Evolutionary conservation across 352 stramenopile species (phyloP).

Genomic region (Pythium sp.): DNA sequence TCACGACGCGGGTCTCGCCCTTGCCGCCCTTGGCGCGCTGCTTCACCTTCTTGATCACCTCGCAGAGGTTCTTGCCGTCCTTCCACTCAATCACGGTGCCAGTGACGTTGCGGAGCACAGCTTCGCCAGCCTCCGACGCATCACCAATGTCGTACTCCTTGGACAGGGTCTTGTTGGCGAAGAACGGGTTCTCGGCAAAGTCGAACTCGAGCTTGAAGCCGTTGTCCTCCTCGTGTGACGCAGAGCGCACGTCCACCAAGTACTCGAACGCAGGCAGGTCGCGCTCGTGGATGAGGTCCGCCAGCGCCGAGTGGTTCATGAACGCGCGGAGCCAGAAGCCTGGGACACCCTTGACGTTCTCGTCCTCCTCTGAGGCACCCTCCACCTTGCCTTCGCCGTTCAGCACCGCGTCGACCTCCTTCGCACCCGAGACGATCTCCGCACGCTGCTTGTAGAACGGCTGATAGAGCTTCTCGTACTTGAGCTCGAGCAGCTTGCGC

Average conservation of each 20-base stretch:
- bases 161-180: constrained; percentile 68
- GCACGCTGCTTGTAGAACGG: constrained; percentile 75
- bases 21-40: constrained; percentile 80
- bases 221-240: constrained; percentile 78
- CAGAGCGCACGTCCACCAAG: constrained; percentile 69
- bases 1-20: constrained; percentile 72
- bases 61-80: constrained; percentile 77
- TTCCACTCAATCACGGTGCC: constrained; percentile 82
- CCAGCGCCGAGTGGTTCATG: constrained; percentile 82
- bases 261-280: constrained; percentile 80
- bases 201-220: constrained; percentile 86
- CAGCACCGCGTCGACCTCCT: constrained; percentile 63
- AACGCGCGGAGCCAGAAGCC: constrained; percentile 84
- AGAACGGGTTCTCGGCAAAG: constrained; percentile 78
- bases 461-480: constrained; percentile 89
- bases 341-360: constrained; percentile 73
- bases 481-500: constrained; percentile 77
- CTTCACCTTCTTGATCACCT: constrained; percentile 88
- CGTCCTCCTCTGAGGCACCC: constrained; percentile 33
- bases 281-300: constrained; percentile 78
- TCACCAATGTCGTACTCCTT: constrained; percentile 89
- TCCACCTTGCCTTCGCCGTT: constrained; percentile 37
- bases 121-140: constrained; percentile 74
- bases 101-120: constrained; percentile 72
- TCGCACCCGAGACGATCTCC: constrained; percentile 70